Evolutionary conservation across 2,329 filamentous ascomycete genomes (phyloP), one percentile per base, ranked within the genome.

Genomic region (Rhynchosporium secalis): DNA sequence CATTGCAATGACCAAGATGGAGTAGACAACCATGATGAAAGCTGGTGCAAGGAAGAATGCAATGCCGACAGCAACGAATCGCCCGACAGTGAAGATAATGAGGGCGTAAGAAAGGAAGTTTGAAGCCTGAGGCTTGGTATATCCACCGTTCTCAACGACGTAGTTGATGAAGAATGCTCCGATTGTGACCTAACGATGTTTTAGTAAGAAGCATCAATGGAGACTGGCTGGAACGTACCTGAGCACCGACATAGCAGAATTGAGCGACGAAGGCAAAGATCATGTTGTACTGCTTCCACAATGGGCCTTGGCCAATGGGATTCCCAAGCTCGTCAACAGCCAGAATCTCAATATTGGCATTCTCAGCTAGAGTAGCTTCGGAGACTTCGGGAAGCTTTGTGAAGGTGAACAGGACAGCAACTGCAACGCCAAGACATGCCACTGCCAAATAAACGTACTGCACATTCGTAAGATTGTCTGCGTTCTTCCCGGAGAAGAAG

Each of bases 371-470:
- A 56, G 69, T 70, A 26, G 75, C 74, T 65, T 86, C 84, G 38
- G 78, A 80, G 7, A 86, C 81, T 67, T 87, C 85, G 1, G 85
- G 85, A 4, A 88, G 76, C 1, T 84, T 85, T 78, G 86, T 83
- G 70, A 88, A 87, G 71, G 84, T 86, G 73, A 88, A 87, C 69
- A 88, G 83, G 9, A 87, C 76, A 0, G 85, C 89, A 6, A 95
- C 79, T 2, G 83, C 78, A 57, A 86, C 88, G 64, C 89, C 91
- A 58, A 91, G 86, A 45, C 88, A 79, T 0, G 89, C 91, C 63
- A 94, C 89, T 55, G 87, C 89, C 15, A 94, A 82, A 69, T 94
- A 95, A 0, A 90, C 90, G 86, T 88, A 95, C 74, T 95, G 91
- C 1, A 94, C 89, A 63, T 88, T 86, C 65, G 89, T 82, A 3